Evolutionary conservation across 2,329 filamentous ascomycete genomes (phyloP).

Genomic region (Fusarium sp.): DNA sequence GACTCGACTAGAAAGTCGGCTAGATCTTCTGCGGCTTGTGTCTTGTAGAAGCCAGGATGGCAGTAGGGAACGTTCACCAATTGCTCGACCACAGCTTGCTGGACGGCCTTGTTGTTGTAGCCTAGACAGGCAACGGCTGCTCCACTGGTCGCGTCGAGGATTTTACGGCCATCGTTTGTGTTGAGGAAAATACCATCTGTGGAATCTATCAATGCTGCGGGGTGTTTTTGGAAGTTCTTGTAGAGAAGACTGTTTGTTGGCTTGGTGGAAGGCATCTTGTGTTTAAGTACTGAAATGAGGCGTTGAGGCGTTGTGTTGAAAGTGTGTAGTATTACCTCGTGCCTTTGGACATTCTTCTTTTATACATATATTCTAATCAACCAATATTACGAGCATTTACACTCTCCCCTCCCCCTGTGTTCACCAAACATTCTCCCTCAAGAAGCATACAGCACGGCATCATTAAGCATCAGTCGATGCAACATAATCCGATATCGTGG

Average conservation of each 20-base stretch:
- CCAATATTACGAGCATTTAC: neutral
- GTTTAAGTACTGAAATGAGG: neutral
- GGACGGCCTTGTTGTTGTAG: constrained; percentile 40
- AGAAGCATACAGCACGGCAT: neutral
- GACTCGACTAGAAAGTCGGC: constrained; percentile 41
- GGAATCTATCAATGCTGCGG: constrained; percentile 39
- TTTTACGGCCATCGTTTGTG: constrained; percentile 39
- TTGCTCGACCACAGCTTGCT: constrained; percentile 40
- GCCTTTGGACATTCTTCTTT: neutral
- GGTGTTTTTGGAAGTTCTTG: constrained; percentile 45
- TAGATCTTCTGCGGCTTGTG: constrained; percentile 34
- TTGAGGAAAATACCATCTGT: constrained; percentile 37
- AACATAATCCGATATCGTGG: neutral
- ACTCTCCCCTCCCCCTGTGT: neutral
- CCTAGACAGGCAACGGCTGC: constrained; percentile 44
- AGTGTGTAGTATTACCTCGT: no score
- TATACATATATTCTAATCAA: constrained; percentile 19
- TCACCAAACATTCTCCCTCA: neutral
- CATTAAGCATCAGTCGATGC: neutral
- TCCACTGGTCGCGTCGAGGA: constrained; percentile 44
- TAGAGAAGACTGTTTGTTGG: constrained; percentile 42
- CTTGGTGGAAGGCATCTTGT: constrained; percentile 27
- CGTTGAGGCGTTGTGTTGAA: neutral
- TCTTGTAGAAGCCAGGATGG: constrained; percentile 42
- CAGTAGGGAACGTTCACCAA: constrained; percentile 39